Evolutionary conservation across 2,329 filamentous ascomycete genomes (phyloP).

Genomic region (Lasiodiplodia sp.): DNA sequence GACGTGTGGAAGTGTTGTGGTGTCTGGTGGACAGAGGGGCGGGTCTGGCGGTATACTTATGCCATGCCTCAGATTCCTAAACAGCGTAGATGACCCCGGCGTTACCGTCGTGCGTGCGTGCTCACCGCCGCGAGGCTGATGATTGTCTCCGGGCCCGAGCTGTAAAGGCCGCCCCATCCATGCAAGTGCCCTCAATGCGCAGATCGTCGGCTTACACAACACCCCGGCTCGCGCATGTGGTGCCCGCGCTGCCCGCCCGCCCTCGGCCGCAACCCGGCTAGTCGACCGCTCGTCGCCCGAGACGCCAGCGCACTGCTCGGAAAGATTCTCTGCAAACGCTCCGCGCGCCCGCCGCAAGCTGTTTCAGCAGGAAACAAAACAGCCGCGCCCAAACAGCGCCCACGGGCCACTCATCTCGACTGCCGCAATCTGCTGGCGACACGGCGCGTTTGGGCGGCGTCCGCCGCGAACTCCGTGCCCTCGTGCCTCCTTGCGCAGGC

Average conservation of each 20-base stretch:
- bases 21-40: slow-evolving; percentile 18
- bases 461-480: slow-evolving; percentile 13
- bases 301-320: slow-evolving; percentile 23
- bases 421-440: slow-evolving; percentile 11
- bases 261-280: slow-evolving; percentile 25
- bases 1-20: slow-evolving; percentile 8
- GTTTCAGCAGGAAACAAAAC: slow-evolving; percentile 28
- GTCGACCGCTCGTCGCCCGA: slow-evolving; percentile 11
- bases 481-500: slow-evolving; percentile 22
- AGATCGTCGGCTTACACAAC: slow-evolving; percentile 28
- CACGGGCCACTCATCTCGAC: slow-evolving; percentile 21
- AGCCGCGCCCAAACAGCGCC: slow-evolving; percentile 22
- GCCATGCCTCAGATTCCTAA: slow-evolving; percentile 28
- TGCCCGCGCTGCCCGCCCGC: slow-evolving; percentile 22
- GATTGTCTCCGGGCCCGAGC: slow-evolving; percentile 28
- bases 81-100: slow-evolving; percentile 27
- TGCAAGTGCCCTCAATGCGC: slow-evolving; percentile 24
- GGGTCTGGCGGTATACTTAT: slow-evolving; percentile 29
- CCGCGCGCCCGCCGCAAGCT: slow-evolving; percentile 1
- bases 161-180: slow-evolving; percentile 26
- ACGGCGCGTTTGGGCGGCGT: slow-evolving; percentile 9
- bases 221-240: slow-evolving; percentile 17
- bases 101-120: slow-evolving; percentile 29
- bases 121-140: slow-evolving; percentile 28
- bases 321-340: slow-evolving; percentile 17